phyloP scores from a whole-genome alignment of 257 asterid species.

The Henckelia pumila region DNA sequence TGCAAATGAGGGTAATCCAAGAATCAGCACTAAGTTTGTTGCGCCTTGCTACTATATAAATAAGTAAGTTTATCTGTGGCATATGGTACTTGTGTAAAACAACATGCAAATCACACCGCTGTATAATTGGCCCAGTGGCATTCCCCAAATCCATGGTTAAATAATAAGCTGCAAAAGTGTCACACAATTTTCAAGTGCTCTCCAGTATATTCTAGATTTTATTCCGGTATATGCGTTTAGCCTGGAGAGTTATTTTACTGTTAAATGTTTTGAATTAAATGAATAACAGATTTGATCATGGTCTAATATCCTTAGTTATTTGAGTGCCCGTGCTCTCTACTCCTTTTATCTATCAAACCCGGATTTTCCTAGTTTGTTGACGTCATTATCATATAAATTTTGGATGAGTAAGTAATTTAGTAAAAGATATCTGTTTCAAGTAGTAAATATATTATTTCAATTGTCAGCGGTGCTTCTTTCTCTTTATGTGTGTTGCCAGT shows the following conservation, averaged over 20 bases:
- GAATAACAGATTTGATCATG: too few relatives aligned
- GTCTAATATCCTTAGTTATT: background rate
- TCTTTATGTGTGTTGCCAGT: too few relatives aligned
- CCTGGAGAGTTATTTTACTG: background rate
- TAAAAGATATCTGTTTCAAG: too few relatives aligned
- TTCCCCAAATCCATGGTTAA: background rate
- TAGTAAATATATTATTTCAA: too few relatives aligned
- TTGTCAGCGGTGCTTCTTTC: background rate
- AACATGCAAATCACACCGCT: background rate
- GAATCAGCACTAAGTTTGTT: constrained; percentile 69
- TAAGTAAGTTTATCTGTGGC: constrained; percentile 56
- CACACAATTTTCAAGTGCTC: background rate
- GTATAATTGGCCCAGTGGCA: background rate
- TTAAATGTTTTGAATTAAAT: background rate
- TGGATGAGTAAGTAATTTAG: background rate
- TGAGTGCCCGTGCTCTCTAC: background rate
- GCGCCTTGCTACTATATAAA: constrained; percentile 91
- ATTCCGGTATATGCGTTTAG: background rate
- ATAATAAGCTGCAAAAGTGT: background rate
- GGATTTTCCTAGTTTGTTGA: background rate
- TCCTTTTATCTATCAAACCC: background rate
- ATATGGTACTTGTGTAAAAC: constrained; percentile 4
- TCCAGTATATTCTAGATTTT: background rate
- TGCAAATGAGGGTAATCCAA: constrained; percentile 81
- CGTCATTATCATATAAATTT: background rate